phyloP scores from a whole-genome alignment of 306 rosid genomes.

The cucumber (Cucumis sativus) region Cucumber_9930_V3 NC_026659.2:8884501-8885000 shows the following conservation, averaged over 20 bases:
- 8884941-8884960: background rate
- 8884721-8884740: too few species aligned
- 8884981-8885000: too few species aligned
- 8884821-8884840: background rate
- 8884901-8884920: background rate
- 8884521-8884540: background rate
- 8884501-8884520: background rate
- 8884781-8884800: background rate
- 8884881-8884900: background rate
- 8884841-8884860: background rate
- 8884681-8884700: background rate
- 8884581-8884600: background rate
- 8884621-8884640: background rate
- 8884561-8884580: background rate
- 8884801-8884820: background rate
- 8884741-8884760: too few species aligned
- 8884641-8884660: background rate
- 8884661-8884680: background rate
- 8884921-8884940: too few species aligned
- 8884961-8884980: too few species aligned
- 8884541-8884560: background rate
- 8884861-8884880: background rate
- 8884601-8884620: background rate
- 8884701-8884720: background rate
- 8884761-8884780: background rate